Percentiles rank a stretch among this genome's conserved stretches.
phyloP scores from a whole-genome alignment of 1,284 basidiomycete species.

The Malassezia restricta region DNA sequence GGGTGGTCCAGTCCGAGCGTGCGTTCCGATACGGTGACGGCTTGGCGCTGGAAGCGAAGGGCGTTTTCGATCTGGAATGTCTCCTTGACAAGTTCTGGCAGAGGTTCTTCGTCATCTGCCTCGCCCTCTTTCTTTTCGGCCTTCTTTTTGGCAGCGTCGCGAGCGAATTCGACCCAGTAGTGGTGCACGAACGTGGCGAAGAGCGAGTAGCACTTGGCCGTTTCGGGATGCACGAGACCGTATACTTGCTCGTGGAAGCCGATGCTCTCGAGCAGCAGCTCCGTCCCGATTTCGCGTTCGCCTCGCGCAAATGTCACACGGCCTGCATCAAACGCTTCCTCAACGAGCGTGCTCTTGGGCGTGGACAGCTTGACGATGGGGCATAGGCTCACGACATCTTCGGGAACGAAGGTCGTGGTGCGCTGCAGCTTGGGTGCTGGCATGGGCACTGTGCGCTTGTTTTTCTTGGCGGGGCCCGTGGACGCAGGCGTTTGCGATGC shows the following conservation, averaged over 20 bases:
- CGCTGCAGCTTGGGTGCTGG: slow-evolving; percentile 19
- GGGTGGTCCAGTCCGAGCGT: slow-evolving; percentile 52
- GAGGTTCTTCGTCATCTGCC: slow-evolving; percentile 3
- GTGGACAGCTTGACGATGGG: slow-evolving; percentile 52
- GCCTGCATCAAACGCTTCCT: slow-evolving; percentile 53
- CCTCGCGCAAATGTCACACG: slow-evolving; percentile 51
- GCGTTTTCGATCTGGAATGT: slow-evolving; percentile 48
- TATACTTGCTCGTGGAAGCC: slow-evolving; percentile 54
- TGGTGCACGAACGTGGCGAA: slow-evolving; percentile 50
- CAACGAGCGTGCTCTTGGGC: slow-evolving; percentile 50
- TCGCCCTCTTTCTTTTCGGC: slow-evolving; percentile 1
- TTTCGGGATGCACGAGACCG: slow-evolving; percentile 53
- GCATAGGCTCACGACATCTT: slow-evolving; percentile 51
- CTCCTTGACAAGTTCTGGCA: slow-evolving; percentile 31
- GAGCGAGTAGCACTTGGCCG: slow-evolving; percentile 51
- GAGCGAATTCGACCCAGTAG: slow-evolving; percentile 21
- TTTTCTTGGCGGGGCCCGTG: slow-evolving; percentile 11
- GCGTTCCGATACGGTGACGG: slow-evolving; percentile 53
- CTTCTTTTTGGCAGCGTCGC: slow-evolving; percentile 26
- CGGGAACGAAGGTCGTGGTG: slow-evolving; percentile 49
- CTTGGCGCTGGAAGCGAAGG: slow-evolving; percentile 51
- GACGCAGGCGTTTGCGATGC: slow-evolving; percentile 10
- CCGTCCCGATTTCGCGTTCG: slow-evolving; percentile 50
- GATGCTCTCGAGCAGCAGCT: slow-evolving; percentile 52
- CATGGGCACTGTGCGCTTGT: slow-evolving; percentile 10